Conservation (phyloP, 2,329 filamentous ascomycete species). For the Nannizzia gypsea region DNA sequence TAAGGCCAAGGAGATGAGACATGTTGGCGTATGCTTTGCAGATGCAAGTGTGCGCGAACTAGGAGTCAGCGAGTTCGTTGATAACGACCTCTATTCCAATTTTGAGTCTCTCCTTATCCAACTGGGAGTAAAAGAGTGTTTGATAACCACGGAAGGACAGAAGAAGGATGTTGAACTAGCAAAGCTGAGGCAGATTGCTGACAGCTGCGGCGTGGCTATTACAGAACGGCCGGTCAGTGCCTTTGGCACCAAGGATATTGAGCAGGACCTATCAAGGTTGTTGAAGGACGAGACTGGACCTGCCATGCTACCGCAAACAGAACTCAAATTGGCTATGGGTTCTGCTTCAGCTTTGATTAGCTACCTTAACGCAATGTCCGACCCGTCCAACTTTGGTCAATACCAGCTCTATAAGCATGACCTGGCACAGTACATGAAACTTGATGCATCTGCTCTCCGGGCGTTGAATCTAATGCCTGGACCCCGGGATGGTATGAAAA, state of each 20-base stretch:
- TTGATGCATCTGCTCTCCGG: conserved; percentile 86
- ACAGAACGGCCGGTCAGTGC: conserved; percentile 66
- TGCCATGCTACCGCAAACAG: conserved; percentile 71
- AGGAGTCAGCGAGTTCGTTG: conserved; percentile 94
- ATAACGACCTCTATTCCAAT: conserved; percentile 97
- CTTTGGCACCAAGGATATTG: conserved; percentile 83
- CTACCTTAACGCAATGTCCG: conserved; percentile 81
- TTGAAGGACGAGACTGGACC: conserved; percentile 75
- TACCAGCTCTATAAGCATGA: conserved; percentile 97
- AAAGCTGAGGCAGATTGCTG: conserved; percentile 79
- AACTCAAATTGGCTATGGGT: conserved; percentile 91
- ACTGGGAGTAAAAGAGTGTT: conserved; percentile 84
- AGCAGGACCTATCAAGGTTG: conserved; percentile 80
- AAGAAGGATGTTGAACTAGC: conserved; percentile 79
- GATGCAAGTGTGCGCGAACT: conserved; percentile 93
- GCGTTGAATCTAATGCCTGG: conserved; percentile 96
- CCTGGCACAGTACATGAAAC: conserved; percentile 92
- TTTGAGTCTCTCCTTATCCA: conserved; percentile 95
- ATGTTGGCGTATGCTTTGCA: conserved; percentile 90
- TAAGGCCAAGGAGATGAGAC: conserved; percentile 73
- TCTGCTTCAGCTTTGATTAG: conserved; percentile 88
- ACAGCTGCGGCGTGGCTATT: conserved; percentile 82
- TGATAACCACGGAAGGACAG: conserved; percentile 65
- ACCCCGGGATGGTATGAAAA: conserved; percentile 86
- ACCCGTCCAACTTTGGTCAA: conserved; percentile 90